A percentile compares a stretch with the other conserved stretches of the same genome.
Conservation (phyloP, 2,329 filamentous ascomycete species). For the Beauveria sp. region DNA sequence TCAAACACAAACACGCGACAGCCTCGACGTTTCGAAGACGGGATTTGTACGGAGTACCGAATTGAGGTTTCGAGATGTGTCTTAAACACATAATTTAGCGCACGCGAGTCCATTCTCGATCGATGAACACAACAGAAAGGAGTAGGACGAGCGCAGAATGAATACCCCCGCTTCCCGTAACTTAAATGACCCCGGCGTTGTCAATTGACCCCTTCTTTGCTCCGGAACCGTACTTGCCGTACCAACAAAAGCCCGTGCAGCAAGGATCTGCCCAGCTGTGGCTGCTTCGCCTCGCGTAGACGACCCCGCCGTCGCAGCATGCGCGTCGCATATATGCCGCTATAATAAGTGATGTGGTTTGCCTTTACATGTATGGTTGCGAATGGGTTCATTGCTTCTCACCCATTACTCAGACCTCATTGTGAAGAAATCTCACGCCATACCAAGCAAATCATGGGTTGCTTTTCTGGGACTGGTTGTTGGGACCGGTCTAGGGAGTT, state of each 20-base stretch:
- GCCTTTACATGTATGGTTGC: neutral
- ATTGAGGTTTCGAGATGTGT: neutral
- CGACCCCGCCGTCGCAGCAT: neutral
- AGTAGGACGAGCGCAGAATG: neutral
- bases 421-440: neutral
- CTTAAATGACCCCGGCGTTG: neutral
- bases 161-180: neutral
- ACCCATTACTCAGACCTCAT: neutral
- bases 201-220: neutral
- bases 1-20: neutral
- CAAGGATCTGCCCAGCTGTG: constrained; percentile 2
- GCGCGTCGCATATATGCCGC: neutral
- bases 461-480: neutral
- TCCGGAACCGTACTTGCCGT: neutral
- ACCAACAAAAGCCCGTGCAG: neutral
- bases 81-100: neutral
- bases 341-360: neutral
- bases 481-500: neutral
- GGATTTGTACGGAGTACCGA: no score
- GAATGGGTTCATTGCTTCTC: neutral
- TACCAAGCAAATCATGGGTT: neutral
- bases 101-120: neutral
- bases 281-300: constrained; percentile 4
- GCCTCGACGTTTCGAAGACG: neutral
- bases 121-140: neutral